These are phyloP conservation scores for Alternaria ventricosa DNA, from an alignment of 2,329 filamentous ascomycete species.

Conservation along the genomic window DNA sequence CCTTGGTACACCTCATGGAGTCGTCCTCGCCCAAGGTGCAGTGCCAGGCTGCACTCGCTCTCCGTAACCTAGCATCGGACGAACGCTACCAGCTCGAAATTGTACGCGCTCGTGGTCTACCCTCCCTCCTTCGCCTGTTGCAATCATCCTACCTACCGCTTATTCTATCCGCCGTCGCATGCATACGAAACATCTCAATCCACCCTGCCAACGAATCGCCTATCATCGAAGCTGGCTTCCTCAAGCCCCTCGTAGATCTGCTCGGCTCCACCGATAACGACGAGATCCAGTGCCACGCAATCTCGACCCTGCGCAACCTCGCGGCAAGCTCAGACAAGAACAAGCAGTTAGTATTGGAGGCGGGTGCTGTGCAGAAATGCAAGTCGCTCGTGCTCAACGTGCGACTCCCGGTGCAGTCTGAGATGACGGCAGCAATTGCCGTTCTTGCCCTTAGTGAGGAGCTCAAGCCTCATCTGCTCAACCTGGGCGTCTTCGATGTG, in stretches of 20 bases:
- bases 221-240: slow-evolving; percentile 96
- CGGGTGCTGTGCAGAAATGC: slow-evolving; percentile 97
- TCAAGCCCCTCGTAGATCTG: slow-evolving; percentile 91
- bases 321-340: slow-evolving; percentile 97
- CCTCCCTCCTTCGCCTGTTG: slow-evolving; percentile 83
- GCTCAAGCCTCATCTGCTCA: slow-evolving; percentile 87
- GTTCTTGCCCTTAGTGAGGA: slow-evolving; percentile 95
- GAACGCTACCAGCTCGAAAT: slow-evolving; percentile 99
- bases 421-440: slow-evolving; percentile 99
- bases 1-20: slow-evolving; percentile 94
- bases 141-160: slow-evolving; percentile 95
- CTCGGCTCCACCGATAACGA: slow-evolving; percentile 96
- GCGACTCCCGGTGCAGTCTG: slow-evolving; percentile 91
- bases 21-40: slow-evolving; percentile 93
- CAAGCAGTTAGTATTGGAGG: slow-evolving; percentile 96
- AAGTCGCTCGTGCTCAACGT: slow-evolving; percentile 95
- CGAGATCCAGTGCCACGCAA: slow-evolving; percentile 98
- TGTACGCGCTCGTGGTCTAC: slow-evolving; percentile 84
- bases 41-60: slow-evolving; percentile 91
- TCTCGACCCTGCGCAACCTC: slow-evolving; percentile 93
- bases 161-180: slow-evolving; percentile 95
- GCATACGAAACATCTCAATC: slow-evolving; percentile 98
- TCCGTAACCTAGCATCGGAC: slow-evolving; percentile 94
- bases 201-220: slow-evolving; percentile 97
- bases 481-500: slow-evolving; percentile 93